Evolutionary conservation across 164 flowering plant species (phyloP).

Genomic region (Buxus sempervirens): DNA sequence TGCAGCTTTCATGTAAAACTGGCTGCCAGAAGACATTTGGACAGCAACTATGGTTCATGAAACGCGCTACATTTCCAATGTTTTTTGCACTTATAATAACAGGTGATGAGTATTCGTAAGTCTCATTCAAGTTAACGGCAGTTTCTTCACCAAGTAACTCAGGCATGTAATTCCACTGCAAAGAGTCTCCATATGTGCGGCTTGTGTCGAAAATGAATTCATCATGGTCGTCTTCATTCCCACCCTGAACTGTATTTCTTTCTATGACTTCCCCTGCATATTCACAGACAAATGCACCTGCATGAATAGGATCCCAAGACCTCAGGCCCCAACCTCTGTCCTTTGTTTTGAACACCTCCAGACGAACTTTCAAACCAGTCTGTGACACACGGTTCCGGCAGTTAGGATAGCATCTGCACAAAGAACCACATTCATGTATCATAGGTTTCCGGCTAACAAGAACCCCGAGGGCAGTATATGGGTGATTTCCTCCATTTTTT

Average conservation of each 20-base stretch:
- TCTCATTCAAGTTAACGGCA: slow-evolving; percentile 19
- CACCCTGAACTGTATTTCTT: slow-evolving; percentile 12
- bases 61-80: slow-evolving; percentile 68
- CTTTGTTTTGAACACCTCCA: slow-evolving; percentile 72
- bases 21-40: slow-evolving; percentile 77
- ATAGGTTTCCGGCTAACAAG: slow-evolving; percentile 33
- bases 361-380: slow-evolving; percentile 41
- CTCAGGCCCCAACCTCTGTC: slow-evolving; percentile 78
- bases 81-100: slow-evolving; percentile 46
- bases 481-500: slow-evolving; percentile 39
- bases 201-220: slow-evolving; percentile 42
- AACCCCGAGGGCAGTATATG: slow-evolving; percentile 37
- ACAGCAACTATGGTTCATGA: slow-evolving; percentile 78
- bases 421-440: slow-evolving; percentile 49
- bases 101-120: slow-evolving; percentile 26
- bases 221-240: slow-evolving; percentile 31
- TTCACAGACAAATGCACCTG: slow-evolving; percentile 66
- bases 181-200: slow-evolving; percentile 18
- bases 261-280: slow-evolving; percentile 60
- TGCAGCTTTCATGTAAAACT: slow-evolving; percentile 38
- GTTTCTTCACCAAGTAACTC: slow-evolving; percentile 28
- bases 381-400: slow-evolving; percentile 64
- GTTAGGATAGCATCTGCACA: slow-evolving; percentile 41
- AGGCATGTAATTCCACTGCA: slow-evolving; percentile 28
- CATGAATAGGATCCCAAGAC: slow-evolving; percentile 74